Conservation (phyloP, 129 eudicot species). For the Chrysanthemum makinoi region DNA sequence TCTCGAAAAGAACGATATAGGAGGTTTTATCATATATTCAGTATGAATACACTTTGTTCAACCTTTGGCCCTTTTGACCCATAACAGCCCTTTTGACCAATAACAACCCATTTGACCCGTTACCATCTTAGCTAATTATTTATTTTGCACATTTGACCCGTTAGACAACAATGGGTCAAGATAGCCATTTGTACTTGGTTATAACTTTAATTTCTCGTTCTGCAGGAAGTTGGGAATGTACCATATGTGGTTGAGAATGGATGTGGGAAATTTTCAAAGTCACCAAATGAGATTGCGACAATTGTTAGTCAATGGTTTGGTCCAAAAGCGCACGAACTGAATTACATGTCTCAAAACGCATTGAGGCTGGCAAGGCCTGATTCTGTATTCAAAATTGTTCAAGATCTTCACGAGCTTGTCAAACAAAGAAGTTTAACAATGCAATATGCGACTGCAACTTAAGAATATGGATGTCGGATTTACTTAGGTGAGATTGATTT, state of each 20-base stretch:
- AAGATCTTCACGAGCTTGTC: conserved; percentile 90
- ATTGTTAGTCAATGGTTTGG: conserved; percentile 93
- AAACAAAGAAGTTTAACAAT: conserved; percentile 55
- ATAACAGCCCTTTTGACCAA: no score
- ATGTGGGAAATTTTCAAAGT: conserved; percentile 86
- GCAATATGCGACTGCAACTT: conserved; percentile 45
- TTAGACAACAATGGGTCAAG: no score
- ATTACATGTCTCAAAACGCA: conserved; percentile 77
- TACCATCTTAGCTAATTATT: no score
- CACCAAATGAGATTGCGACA: conserved; percentile 81
- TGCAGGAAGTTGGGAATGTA: conserved; percentile 98
- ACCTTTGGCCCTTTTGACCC: no score
- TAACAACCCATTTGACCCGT: no score
- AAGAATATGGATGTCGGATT: conserved; percentile 2
- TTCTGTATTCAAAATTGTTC: conserved; percentile 93
- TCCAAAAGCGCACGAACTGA: conserved; percentile 75
- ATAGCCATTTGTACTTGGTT: background rate
- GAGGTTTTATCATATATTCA: no score
- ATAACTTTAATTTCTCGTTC: background rate
- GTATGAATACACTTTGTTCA: no score
- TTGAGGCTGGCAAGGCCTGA: conserved; percentile 77
- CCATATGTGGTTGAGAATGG: conserved; percentile 97
- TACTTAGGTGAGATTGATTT: conserved; percentile 18
- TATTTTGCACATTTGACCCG: no score
- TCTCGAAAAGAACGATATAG: no score